phyloP scores from a whole-genome alignment of 2,329 filamentous ascomycete species.

The Colletotrichum australisinense region DNA sequence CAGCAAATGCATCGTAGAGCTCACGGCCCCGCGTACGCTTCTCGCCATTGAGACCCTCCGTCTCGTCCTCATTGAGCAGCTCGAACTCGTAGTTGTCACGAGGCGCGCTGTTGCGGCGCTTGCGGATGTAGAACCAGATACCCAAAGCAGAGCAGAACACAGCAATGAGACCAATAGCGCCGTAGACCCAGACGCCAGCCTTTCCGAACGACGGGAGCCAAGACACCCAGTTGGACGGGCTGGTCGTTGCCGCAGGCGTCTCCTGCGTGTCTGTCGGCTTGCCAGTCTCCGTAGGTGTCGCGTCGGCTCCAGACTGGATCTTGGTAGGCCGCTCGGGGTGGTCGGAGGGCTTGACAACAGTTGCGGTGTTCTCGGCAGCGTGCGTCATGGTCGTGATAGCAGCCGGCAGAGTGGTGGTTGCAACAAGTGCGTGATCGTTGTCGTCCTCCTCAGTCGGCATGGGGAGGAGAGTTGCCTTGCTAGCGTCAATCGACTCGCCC shows the following conservation, averaged over 20 bases:
- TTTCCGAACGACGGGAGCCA: conserved; percentile 91
- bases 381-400: conserved; percentile 73
- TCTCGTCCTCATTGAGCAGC: conserved; percentile 86
- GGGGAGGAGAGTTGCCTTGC: conserved; percentile 79
- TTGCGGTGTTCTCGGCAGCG: conserved; percentile 53
- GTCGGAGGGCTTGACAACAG: conserved; percentile 64
- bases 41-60: conserved; percentile 63
- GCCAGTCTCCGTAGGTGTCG: conserved; percentile 44
- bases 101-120: conserved; percentile 79
- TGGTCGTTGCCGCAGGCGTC: conserved; percentile 53
- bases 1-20: conserved; percentile 97
- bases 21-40: conserved; percentile 80
- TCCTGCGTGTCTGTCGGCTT: conserved; percentile 45
- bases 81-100: conserved; percentile 95
- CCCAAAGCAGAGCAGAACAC: conserved; percentile 85
- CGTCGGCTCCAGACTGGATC: conserved; percentile 48
- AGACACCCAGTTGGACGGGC: conserved; percentile 81
- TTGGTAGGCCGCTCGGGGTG: conserved; percentile 74
- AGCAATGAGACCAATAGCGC: conserved; percentile 84
- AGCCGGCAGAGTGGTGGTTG: conserved; percentile 66
- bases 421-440: conserved; percentile 77
- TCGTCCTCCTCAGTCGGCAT: conserved; percentile 88
- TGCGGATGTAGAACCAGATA: conserved; percentile 84
- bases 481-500: conserved; percentile 86
- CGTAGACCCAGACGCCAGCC: conserved; percentile 95